Evolutionary conservation across 1,139 yeast genomes (phyloP).

Genomic region (Kodamaea ohmeri): DNA sequence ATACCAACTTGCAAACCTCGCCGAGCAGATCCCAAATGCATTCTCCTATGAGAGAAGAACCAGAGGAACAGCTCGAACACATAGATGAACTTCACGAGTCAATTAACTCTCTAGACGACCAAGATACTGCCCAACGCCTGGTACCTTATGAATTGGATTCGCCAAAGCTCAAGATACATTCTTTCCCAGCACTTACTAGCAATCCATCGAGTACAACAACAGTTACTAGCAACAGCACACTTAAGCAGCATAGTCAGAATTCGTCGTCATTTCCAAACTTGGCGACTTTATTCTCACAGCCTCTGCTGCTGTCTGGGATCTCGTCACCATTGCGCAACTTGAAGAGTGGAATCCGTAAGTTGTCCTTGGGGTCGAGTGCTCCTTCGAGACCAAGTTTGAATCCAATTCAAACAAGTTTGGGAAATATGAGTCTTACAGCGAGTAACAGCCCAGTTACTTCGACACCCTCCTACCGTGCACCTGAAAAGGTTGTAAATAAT

Average conservation of each 20-base stretch:
- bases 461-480: neutral
- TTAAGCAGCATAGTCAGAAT: conserved; percentile 8
- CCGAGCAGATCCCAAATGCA: conserved; percentile 9
- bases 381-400: conserved; percentile 21
- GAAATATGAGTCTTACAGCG: conserved; percentile 3
- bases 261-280: conserved; percentile 12
- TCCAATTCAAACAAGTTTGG: conserved; percentile 24
- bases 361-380: conserved; percentile 22
- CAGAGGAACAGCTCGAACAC: neutral
- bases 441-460: neutral
- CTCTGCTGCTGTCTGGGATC: conserved; percentile 13
- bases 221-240: conserved; percentile 3
- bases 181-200: conserved; percentile 16
- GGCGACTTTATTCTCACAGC: conserved; percentile 8
- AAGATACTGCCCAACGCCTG: conserved; percentile 9
- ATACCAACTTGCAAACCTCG: conserved; percentile 5
- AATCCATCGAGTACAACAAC: conserved; percentile 4
- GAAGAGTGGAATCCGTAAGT: conserved; percentile 37
- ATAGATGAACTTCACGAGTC: conserved; percentile 6
- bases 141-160: conserved; percentile 21
- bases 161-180: conserved; percentile 18
- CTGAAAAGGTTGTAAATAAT: neutral
- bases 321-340: conserved; percentile 38
- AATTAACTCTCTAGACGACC: neutral
- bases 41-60: conserved; percentile 4